These are phyloP conservation scores for Porogramme epimiltina DNA, from an alignment of 1,284 basidiomycete genomes.

Conservation along the genomic window DNA sequence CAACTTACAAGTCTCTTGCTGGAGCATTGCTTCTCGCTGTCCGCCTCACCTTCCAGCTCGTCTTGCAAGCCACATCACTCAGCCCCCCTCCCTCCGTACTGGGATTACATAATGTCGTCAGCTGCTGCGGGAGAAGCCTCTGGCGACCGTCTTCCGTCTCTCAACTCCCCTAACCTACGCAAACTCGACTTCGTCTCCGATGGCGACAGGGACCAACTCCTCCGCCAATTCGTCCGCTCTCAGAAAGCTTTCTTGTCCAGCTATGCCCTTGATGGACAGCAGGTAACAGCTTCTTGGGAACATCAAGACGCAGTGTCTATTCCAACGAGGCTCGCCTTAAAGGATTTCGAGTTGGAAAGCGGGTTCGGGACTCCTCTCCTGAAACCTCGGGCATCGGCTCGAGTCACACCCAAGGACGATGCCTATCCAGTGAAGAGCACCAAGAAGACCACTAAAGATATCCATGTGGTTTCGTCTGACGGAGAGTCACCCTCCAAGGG, in stretches of 20 bases:
- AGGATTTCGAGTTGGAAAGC: conserved; percentile 26
- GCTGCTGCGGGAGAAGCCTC: not conserved
- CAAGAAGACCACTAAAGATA: too few relatives aligned
- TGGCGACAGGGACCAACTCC: conserved; percentile 43
- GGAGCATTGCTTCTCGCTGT: too few relatives aligned
- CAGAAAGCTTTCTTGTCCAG: conserved; percentile 47
- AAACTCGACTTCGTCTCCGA: conserved; percentile 22
- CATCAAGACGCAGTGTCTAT: not conserved
- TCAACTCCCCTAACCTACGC: conserved; percentile 21
- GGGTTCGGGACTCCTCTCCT: conserved; percentile 63
- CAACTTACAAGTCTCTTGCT: too few relatives aligned
- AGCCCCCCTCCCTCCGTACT: not conserved
- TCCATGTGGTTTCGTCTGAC: too few relatives aligned
- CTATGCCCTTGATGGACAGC: conserved; percentile 47
- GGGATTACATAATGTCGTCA: not conserved
- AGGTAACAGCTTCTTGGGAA: conserved; percentile 33
- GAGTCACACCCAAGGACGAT: not conserved
- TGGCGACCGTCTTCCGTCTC: not conserved
- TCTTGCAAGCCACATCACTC: too few relatives aligned
- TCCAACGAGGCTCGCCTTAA: not conserved
- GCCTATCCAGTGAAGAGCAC: too few relatives aligned
- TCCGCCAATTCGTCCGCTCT: conserved; percentile 50
- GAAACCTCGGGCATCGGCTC: conserved; percentile 44
- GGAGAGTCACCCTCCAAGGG: too few relatives aligned
- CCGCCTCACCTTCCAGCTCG: too few relatives aligned